These are phyloP conservation scores for Beta corolliflora DNA, from an alignment of 179 eudicot species.

Conservation along the genomic window DNA sequence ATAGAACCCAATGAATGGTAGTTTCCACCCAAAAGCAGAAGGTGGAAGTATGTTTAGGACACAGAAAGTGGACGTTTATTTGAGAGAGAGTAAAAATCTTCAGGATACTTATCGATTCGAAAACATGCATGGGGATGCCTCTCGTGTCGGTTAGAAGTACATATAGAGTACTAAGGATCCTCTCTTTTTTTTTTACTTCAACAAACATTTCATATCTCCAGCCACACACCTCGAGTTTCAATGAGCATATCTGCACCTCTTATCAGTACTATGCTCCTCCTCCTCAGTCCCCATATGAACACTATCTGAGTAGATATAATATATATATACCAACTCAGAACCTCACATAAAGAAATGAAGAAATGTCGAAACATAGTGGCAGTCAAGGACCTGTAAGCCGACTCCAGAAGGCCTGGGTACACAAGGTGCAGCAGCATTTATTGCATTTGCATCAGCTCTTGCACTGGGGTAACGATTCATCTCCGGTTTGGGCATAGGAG, in stretches of 20 bases:
- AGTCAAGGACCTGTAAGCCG: conserved; percentile 26
- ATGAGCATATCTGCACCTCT: background rate
- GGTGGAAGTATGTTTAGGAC: background rate
- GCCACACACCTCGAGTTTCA: background rate
- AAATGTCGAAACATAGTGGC: background rate
- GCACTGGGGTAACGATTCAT: conserved; percentile 33
- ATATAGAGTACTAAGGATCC: background rate
- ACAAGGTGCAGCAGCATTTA: conserved; percentile 28
- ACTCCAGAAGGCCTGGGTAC: conserved; percentile 34
- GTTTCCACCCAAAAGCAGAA: background rate
- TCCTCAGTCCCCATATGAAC: background rate
- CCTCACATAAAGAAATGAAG: background rate
- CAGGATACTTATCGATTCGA: background rate
- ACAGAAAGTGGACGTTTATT: background rate
- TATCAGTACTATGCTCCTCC: too few species aligned
- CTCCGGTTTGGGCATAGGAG: conserved; percentile 22
- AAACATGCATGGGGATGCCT: background rate
- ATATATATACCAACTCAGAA: background rate
- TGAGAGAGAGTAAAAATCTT: background rate
- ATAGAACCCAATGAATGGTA: background rate
- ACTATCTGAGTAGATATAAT: background rate
- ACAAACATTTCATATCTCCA: background rate
- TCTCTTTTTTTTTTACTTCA: too few species aligned
- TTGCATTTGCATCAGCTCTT: conserved; percentile 36
- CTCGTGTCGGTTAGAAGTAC: background rate